Evolutionary conservation across 2,329 filamentous ascomycete species (phyloP).

Genomic region (Coniochaeta sp.): DNA sequence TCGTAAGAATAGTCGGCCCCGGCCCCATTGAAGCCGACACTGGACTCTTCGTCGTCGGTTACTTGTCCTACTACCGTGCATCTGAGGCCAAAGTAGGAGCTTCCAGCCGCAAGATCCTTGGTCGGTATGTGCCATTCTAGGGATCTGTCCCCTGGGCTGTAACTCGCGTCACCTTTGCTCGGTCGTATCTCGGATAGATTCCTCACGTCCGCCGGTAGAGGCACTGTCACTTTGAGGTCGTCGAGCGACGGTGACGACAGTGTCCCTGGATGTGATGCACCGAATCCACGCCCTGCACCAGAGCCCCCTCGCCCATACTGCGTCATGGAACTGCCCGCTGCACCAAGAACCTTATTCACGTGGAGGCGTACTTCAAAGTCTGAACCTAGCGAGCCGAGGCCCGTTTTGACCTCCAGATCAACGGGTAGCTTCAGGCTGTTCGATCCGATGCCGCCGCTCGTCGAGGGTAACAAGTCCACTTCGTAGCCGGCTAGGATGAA

Average conservation of each 20-base stretch:
- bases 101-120: constrained; percentile 64
- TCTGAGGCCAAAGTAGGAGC: constrained; percentile 63
- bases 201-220: constrained; percentile 69
- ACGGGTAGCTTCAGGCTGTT: constrained; percentile 75
- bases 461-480: constrained; percentile 76
- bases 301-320: constrained; percentile 26
- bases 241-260: constrained; percentile 59
- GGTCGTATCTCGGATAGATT: constrained; percentile 78
- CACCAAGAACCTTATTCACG: constrained; percentile 56
- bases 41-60: constrained; percentile 37
- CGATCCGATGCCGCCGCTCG: constrained; percentile 44
- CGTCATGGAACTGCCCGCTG: constrained; percentile 12
- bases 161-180: constrained; percentile 75
- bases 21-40: constrained; percentile 34
- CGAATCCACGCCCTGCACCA: constrained; percentile 33
- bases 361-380: constrained; percentile 85
- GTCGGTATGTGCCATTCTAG: constrained; percentile 79
- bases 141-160: constrained; percentile 61
- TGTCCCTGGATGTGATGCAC: constrained; percentile 42
- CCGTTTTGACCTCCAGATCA: constrained; percentile 72
- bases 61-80: constrained; percentile 70
- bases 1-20: constrained; percentile 41
- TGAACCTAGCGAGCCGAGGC: constrained; percentile 63
- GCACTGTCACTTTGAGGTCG: constrained; percentile 69
- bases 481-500: constrained; percentile 94